Base-by-base conservation (phyloP, 1,139 yeast genomes). In the Kodamaea derodonti region DNA sequence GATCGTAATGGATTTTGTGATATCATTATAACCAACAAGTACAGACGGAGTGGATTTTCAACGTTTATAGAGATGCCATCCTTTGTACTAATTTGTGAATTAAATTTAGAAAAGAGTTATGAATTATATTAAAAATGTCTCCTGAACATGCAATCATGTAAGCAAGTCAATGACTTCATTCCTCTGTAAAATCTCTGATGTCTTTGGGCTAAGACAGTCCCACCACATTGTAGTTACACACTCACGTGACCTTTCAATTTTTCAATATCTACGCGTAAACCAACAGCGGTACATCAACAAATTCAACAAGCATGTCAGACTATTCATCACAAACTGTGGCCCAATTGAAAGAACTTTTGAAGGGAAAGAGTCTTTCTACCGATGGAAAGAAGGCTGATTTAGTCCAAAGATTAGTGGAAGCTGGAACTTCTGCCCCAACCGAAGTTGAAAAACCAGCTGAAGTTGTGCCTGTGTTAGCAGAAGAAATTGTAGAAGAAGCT, bases 311-410 rank as follows among this genome's bases (percentile, higher is more conserved):
- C 37, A 80, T 79, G 86, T 46, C 80, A 12, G 78, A 75, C 28
- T 84, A 80, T 59, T 55, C 78, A 26, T 58, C 75, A 37, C 75
- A 70, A 48, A 90, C 95, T 23, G 97, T 88, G 32, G 80, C 84
- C 26, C 95, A 87, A 65, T 74, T 90, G 59, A 88, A 85, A 57
- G 96, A 84, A 44, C 49, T 78, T 37, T 74, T 92, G 50, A 81
- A 83, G 49, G 62, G 70, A 30, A 78, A 80, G 46, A 84, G 82
- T 2, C 72, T 92, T 38, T 58, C 95, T 4, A 66, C 73, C 6
- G 78, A 81, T 29, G 98, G 98, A 17, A 81, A 87, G 50, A 92
- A 90, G 60, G 81, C 84, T 29, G 96, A 87, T 39, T 72, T 90
- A 47, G 72, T 90, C 35, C 77, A 78, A 29, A 77, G 97, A 46